Base-by-base conservation (phyloP, 768 basidiomycete species). In the Tulasnella sp. region DNA sequence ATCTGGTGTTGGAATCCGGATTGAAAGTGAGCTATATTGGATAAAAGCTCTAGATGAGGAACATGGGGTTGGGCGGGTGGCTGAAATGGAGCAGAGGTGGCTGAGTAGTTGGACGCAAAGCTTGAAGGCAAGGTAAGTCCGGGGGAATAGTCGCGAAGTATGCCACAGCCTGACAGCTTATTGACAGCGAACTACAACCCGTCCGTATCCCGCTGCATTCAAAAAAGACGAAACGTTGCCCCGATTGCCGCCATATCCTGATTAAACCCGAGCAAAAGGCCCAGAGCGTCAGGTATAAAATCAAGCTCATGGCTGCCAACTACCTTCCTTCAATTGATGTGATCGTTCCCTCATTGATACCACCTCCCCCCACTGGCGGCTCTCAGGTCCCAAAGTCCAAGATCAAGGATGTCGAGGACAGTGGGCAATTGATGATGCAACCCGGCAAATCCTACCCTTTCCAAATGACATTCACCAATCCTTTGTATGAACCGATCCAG, bases 231-330 rank as follows among this genome's bases (percentile, higher is more conserved):
- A 99, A 99, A 86, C 95, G 98, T 5, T 99, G 98, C 87, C 93
- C 96, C 20, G 90, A 89, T 2, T 99, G 98, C 85, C 92, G 94
- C 24, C 97, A 99, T 86, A 98, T 99, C 83, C 90, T 99, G 82
- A 98, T 98, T 86, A 98, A 98, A 85, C 98, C 98, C 4, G 98
- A 99, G 85, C 94, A 97, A 84, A 99, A 99, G 85, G 93, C 96
- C 0, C 95, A 96, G 83, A 96, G 95, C 24, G 93, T 94, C 50
- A 91, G 96, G 24, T 98, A 93, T 89, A 98, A 98, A 87, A 98
- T 99, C 87, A 99, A 99, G 86, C 92, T 99, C 76, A 95, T 97
- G 80, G 98, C 97, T 0, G 91, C 95, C 41, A 97, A 94, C 85
- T 99, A 99, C 86, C 89, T 99, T 22, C 98, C 98, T 0, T 90